Conservation (phyloP, 2,329 filamentous ascomycete genomes). For the Talaromyces rugulosus region DNA sequence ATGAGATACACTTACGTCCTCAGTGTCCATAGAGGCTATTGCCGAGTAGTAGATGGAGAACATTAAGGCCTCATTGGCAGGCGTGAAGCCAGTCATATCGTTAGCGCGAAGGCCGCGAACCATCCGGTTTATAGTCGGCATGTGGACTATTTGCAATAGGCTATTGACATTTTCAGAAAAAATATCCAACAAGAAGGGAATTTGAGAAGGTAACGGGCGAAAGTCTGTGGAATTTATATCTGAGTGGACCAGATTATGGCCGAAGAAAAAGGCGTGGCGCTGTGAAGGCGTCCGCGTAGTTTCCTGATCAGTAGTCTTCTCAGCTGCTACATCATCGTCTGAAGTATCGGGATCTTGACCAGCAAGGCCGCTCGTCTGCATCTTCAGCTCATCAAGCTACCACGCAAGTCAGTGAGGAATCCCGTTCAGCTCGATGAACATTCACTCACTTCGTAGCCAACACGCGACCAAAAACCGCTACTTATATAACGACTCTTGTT, state of each 20-base stretch:
- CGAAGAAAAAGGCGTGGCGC: background rate
- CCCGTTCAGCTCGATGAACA: constrained; percentile 27
- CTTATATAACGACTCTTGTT: constrained; percentile 47
- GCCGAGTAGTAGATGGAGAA: constrained; percentile 57
- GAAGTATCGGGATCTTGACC: background rate
- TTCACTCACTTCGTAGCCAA: constrained; percentile 51
- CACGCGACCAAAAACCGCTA: constrained; percentile 53
- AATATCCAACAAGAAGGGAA: constrained; percentile 50
- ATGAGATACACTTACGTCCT: constrained; percentile 39
- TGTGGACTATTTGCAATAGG: constrained; percentile 26
- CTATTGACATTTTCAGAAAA: constrained; percentile 52
- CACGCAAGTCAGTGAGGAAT: constrained; percentile 20
- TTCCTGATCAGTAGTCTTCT: background rate
- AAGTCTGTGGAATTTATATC: constrained; percentile 33
- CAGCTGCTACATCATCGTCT: background rate
- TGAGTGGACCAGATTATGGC: background rate
- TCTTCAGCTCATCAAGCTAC: background rate
- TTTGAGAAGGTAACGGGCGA: constrained; percentile 52
- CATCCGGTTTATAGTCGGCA: constrained; percentile 26
- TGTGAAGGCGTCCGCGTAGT: background rate
- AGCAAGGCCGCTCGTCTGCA: background rate
- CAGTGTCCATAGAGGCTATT: constrained; percentile 54
- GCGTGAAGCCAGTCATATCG: constrained; percentile 30
- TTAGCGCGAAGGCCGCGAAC: constrained; percentile 31
- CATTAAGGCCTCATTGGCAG: constrained; percentile 50